Base-by-base conservation (phyloP, 148 eudicot species). In the Tetragonia tetragonoides region DNA sequence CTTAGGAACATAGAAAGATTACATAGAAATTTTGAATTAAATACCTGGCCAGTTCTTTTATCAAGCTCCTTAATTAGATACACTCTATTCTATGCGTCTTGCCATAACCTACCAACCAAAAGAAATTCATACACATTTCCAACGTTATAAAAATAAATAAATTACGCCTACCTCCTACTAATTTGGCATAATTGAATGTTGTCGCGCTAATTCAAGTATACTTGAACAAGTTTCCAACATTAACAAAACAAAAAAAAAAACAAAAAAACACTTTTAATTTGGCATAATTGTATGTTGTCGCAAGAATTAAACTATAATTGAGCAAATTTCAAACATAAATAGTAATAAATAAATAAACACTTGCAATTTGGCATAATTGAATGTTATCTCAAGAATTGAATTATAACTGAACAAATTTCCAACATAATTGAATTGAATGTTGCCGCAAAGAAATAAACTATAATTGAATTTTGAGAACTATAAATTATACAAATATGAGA, bases 1-100 rank as follows among this genome's bases (percentile, higher is more conserved):
- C 28, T 42, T 18, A 40, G 40, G 20, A 8, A 49, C 53, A 49
- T 28, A 28, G 54, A 44, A 7, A 62, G 23, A 18, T 10, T 46
- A 72, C 7, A 39, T 20, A 3, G 7, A n/a, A 17, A 62, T 64
- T 38, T 28, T 20, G 57, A 60, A 72, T 0, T 28, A 20, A 66
- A 23, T 82, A 90, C 98, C 96, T 91, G 88, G 64, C 84, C 90
- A 78, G 84, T 88, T 84, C 85, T 87, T 76, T 66, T 84, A 80
- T 93, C 98, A 23, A 93, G 94, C 82, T 91, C 93, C 75, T 84
- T 77, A 57, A 86, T 84, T 24, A 93, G 51, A 84, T 87, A 82
- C 75, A 89, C 95, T 80, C 97, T 80, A 80, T 80, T 87, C 84
- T 88, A 87, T 6, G 97, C 92, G 39, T 91, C 96, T 80, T 88